phyloP scores from a whole-genome alignment of 805 yeast genomes.

The Starmerella ratchasimensis region DNA sequence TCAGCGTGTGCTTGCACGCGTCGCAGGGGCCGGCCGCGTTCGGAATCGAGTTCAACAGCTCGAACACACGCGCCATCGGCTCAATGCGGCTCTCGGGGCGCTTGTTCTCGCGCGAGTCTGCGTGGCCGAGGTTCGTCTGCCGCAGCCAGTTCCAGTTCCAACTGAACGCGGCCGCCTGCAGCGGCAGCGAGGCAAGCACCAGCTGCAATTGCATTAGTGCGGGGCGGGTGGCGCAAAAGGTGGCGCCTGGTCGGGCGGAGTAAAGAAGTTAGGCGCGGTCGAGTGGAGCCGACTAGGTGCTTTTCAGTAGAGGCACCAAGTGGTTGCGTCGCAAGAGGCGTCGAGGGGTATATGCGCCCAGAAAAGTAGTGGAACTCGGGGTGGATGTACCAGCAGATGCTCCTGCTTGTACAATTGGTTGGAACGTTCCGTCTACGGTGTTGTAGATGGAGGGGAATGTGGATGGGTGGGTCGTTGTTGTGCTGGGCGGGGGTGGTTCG shows the following conservation, averaged over 20 bases:
- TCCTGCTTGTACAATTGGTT: too few species aligned
- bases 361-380: too few species aligned
- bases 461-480: too few species aligned
- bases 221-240: too few species aligned
- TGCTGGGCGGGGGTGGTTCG: too few species aligned
- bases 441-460: too few species aligned
- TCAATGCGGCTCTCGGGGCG: constrained; percentile 9
- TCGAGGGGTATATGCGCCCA: too few species aligned
- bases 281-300: not conserved
- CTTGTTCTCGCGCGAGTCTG: constrained; percentile 4
- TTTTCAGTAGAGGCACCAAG: too few species aligned
- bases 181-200: not conserved
- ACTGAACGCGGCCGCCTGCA: not conserved
- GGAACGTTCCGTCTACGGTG: too few species aligned
- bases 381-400: too few species aligned
- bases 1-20: constrained; percentile 10
- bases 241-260: too few species aligned
- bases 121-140: constrained; percentile 4
- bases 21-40: constrained; percentile 19
- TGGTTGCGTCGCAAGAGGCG: not conserved
- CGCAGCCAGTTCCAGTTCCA: constrained; percentile 14
- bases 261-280: too few species aligned
- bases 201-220: not conserved
- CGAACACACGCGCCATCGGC: constrained; percentile 9
- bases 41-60: constrained; percentile 4